Percentiles rank a stretch among this genome's conserved stretches.
Evolutionary conservation across 768 basidiomycete genomes (phyloP).

Genomic region (Podaxis mareebaensis): DNA sequence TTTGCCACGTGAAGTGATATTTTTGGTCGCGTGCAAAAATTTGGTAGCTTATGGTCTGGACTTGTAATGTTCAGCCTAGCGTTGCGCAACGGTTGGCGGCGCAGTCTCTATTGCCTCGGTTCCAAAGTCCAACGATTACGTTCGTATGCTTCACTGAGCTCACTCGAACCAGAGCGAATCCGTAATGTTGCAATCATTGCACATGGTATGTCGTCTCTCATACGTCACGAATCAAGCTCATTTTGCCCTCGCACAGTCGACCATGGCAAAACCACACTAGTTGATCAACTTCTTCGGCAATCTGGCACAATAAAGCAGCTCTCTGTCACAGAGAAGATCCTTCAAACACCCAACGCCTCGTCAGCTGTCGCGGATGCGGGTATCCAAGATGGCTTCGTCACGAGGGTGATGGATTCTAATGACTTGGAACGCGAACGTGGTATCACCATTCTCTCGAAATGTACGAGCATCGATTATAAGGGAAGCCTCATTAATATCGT

Average conservation of each 20-base stretch:
- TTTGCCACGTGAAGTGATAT: conserved; percentile 4
- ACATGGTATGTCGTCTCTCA: conserved; percentile 38
- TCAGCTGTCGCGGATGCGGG: conserved; percentile 25
- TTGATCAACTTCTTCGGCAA: conserved; percentile 52
- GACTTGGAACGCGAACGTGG: conserved; percentile 59
- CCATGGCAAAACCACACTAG: conserved; percentile 54
- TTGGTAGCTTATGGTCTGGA: background rate
- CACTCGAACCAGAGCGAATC: conserved; percentile 33
- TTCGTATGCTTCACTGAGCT: conserved; percentile 2
- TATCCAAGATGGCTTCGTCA: conserved; percentile 36
- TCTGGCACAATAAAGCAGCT: conserved; percentile 47
- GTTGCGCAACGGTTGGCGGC: conserved; percentile 1
- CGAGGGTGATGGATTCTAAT: conserved; percentile 53
- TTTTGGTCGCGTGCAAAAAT: background rate
- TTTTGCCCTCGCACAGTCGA: conserved; percentile 35
- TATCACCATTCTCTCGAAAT: conserved; percentile 62
- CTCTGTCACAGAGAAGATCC: conserved; percentile 35
- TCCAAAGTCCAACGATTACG: conserved; percentile 7
- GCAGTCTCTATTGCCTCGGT: conserved; percentile 4
- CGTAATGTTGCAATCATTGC: conserved; percentile 53
- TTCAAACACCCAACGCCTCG: conserved; percentile 30
- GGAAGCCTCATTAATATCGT: conserved; percentile 56
- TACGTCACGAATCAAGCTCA: conserved; percentile 1
- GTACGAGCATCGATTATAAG: conserved; percentile 52
- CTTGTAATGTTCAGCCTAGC: background rate